These are phyloP conservation scores for Calonectria pseudoreteaudii DNA, from an alignment of 2,329 filamentous ascomycete species.

Conservation along the genomic window DNA sequence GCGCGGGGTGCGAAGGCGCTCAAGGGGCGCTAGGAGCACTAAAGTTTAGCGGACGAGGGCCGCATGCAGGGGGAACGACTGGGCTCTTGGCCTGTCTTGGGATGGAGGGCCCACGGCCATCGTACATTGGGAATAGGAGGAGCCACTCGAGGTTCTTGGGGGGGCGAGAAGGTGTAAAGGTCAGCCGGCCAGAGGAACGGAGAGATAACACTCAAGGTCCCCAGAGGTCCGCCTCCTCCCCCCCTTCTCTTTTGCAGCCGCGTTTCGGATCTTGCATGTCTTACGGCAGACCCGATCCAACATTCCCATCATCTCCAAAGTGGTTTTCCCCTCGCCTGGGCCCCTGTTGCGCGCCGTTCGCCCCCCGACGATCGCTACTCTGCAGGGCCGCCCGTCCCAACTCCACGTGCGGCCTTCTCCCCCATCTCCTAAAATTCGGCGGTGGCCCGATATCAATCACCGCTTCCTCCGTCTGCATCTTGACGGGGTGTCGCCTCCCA, in stretches of 20 bases:
- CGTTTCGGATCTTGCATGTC: slow-evolving; percentile 13
- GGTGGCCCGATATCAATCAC: slow-evolving; percentile 29
- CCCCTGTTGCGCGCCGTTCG: slow-evolving; percentile 18
- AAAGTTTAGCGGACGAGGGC: slow-evolving; percentile 41
- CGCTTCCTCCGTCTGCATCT: slow-evolving; percentile 21
- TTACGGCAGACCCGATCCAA: slow-evolving; percentile 8
- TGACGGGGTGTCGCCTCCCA: slow-evolving; percentile 34
- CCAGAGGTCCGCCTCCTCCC: not conserved
- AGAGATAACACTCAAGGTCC: not conserved
- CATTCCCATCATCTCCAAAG: not conserved
- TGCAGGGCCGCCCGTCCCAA: slow-evolving; percentile 36
- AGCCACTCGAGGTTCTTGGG: not conserved
- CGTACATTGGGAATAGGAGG: slow-evolving; percentile 19
- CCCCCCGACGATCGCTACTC: slow-evolving; percentile 40
- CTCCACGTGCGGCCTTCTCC: slow-evolving; percentile 41
- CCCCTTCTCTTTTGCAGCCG: slow-evolving; percentile 8
- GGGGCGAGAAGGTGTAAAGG: not conserved
- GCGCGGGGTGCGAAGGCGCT: slow-evolving; percentile 35
- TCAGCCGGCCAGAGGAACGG: slow-evolving; percentile 7
- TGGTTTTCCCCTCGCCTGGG: slow-evolving; percentile 1
- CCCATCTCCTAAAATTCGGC: slow-evolving; percentile 38
- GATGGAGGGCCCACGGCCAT: not conserved
- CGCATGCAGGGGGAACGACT: slow-evolving; percentile 40
- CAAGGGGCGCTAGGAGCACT: slow-evolving; percentile 32
- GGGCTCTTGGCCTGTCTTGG: slow-evolving; percentile 1